Percentiles rank a stretch among this genome's conserved stretches.
Evolutionary conservation across 495 filamentous ascomycete genomes (phyloP).

Genomic region (Aeminium ludgeri): DNA sequence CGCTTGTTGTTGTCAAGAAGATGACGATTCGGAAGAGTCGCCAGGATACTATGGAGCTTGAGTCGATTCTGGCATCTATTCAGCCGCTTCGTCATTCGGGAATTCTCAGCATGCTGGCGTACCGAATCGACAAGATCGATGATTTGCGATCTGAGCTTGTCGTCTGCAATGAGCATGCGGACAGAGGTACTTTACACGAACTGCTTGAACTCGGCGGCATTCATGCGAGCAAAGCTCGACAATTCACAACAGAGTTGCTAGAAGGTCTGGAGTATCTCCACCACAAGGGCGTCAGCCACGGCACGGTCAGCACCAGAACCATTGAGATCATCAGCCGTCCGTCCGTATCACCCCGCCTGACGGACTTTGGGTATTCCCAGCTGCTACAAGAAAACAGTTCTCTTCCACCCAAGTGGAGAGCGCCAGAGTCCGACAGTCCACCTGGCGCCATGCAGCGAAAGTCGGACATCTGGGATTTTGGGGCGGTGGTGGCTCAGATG

Average conservation of each 20-base stretch:
- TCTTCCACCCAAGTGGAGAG: neutral
- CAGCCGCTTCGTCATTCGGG: conserved; percentile 63
- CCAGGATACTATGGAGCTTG: conserved; percentile 41
- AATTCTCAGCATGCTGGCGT: conserved; percentile 60
- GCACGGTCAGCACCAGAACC: conserved; percentile 57
- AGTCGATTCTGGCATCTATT: conserved; percentile 50
- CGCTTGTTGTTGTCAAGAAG: conserved; percentile 9
- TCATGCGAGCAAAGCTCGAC: conserved; percentile 51
- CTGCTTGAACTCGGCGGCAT: conserved; percentile 61
- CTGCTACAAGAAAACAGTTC: conserved; percentile 31
- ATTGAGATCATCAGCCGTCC: conserved; percentile 23
- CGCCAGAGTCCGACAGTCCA: neutral
- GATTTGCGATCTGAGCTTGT: conserved; percentile 53
- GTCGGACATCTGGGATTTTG: conserved; percentile 89
- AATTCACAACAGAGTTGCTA: conserved; percentile 81
- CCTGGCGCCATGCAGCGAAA: conserved; percentile 34
- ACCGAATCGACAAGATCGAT: conserved; percentile 42
- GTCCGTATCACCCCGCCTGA: conserved; percentile 28
- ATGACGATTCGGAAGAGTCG: neutral
- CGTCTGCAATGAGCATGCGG: conserved; percentile 58
- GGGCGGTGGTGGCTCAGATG: conserved; percentile 82
- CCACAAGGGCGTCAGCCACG: conserved; percentile 63
- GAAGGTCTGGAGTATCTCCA: conserved; percentile 80
- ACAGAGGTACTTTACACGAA: conserved; percentile 68
- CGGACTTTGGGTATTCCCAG: conserved; percentile 51